Evolutionary conservation across 2,329 filamentous ascomycete species (phyloP).

Genomic region (Nemania serpens): DNA sequence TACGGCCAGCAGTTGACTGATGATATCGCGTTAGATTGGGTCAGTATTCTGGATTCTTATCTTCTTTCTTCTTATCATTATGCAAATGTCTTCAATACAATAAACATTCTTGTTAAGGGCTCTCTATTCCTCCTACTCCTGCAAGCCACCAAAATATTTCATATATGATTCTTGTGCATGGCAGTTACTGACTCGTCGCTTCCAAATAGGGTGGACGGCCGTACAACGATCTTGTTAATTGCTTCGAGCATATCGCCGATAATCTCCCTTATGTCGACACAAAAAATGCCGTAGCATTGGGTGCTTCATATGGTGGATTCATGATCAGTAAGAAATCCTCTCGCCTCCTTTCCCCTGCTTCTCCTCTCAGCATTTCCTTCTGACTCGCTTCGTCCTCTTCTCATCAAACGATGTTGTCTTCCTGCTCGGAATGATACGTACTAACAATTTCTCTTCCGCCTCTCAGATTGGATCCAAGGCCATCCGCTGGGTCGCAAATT

Average conservation of each 20-base stretch:
- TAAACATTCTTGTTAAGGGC: neutral
- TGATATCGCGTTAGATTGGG: conserved; percentile 78
- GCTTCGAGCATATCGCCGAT: conserved; percentile 73
- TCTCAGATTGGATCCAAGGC: conserved; percentile 83
- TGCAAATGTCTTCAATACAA: neutral
- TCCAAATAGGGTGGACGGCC: conserved; percentile 69
- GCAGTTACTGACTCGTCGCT: neutral
- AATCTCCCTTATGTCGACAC: conserved; percentile 72
- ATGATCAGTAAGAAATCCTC: conserved; percentile 64
- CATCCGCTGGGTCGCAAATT: conserved; percentile 81
- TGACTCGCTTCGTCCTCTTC: conserved; percentile 11
- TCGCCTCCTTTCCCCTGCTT: neutral
- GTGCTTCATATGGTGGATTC: conserved; percentile 75
- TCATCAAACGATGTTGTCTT: neutral
- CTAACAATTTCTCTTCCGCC: conserved; percentile 2
- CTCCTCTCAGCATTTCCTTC: conserved; percentile 8
- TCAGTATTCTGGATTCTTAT: neutral
- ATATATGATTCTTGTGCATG: neutral
- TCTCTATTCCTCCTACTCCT: neutral
- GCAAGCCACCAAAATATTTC: neutral
- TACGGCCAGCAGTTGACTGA: conserved; percentile 80
- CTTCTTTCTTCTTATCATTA: neutral
- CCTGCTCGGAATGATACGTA: neutral
- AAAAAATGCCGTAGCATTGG: conserved; percentile 70
- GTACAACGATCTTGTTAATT: conserved; percentile 79